Base-by-base conservation (phyloP, 768 basidiomycete species). In the Gyrodon lividus region DNA sequence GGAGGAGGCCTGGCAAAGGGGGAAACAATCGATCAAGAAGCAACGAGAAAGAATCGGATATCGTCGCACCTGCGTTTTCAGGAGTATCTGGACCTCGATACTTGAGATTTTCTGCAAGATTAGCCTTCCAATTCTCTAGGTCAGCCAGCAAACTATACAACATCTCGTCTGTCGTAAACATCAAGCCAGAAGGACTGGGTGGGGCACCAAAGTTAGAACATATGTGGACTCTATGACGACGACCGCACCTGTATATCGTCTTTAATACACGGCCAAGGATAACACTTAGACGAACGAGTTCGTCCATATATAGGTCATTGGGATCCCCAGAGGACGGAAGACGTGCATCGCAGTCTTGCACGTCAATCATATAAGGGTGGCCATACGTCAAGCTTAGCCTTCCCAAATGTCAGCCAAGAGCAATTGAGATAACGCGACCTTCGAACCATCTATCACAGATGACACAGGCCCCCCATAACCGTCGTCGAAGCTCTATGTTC, bases 281-380 rank as follows among this genome's bases (percentile, higher is more conserved):
- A 58, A 98, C 86, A 56, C 91, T 92, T 48, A 99, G 73, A 50
- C 94, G 87, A 49, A 96, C 86, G 54, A 98, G 84, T 68, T 97
- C 93, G 63, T 90, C 85, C 76, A 93, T 82, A 70, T 94, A 94
- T 53, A 89, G 68, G 65, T 87, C 83, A 50, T 80, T 77, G 13
- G 81, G 78, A 61, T 92, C 87, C 39, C 91, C 93, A 2, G 90
- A 91, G 8, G 92, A 92, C 1, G 95, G 95, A 30, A 97, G 75
- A 48, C 94, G 86, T 4, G 91, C 89, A 69, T 99, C 96, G 69
- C 97, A 99, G 68, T 99, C 97, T 58, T 89, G 84, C 2, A 98
- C 83, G 67, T 98, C 95, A 55, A 99, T 96, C 88, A 96, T 91
- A 66, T 86, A 89, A 3, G 96, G 96, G 58, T 93, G 90, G 0